A percentile compares a stretch with the other conserved stretches of the same genome.
These are phyloP conservation scores for Exophiala oligosperma DNA, from an alignment of 2,329 filamentous ascomycete species.

Conservation along the genomic window DNA sequence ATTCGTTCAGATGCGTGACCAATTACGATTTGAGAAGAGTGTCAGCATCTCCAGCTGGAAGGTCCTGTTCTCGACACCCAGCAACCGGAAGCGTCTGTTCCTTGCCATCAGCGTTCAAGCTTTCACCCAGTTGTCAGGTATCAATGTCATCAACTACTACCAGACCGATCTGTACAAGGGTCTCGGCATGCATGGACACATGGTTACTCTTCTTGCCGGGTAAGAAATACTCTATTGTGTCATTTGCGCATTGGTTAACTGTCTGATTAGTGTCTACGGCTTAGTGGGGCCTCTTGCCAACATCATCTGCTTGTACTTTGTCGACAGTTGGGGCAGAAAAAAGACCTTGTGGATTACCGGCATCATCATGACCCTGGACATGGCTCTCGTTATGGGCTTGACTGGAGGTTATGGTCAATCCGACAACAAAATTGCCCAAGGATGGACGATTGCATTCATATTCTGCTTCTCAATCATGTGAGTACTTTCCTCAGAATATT, in stretches of 20 bases:
- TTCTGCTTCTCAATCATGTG: slow-evolving; percentile 5
- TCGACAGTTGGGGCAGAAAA: slow-evolving; percentile 2
- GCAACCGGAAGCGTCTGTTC: slow-evolving; percentile 49
- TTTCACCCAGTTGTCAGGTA: slow-evolving; percentile 53
- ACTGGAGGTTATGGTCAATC: neutral
- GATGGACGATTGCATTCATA: slow-evolving; percentile 6
- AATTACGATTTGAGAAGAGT: slow-evolving; percentile 1
- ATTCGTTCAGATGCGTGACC: slow-evolving; percentile 12
- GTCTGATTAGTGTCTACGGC: neutral
- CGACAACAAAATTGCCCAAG: slow-evolving; percentile 3
- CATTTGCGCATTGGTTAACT: too few relatives aligned
- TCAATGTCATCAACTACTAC: slow-evolving; percentile 39
- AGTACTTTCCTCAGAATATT: neutral
- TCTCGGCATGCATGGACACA: too few relatives aligned
- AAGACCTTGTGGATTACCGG: neutral
- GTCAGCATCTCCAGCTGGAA: neutral
- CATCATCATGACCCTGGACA: neutral
- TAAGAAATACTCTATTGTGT: neutral
- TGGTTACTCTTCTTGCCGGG: neutral
- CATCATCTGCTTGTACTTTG: slow-evolving; percentile 1
- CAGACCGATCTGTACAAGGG: neutral
- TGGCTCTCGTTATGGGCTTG: slow-evolving; percentile 3
- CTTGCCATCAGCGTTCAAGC: slow-evolving; percentile 53
- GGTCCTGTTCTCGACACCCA: slow-evolving; percentile 2
- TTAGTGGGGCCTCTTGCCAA: slow-evolving; percentile 3